Percentiles rank a stretch among this genome's conserved stretches.
Evolutionary conservation across 2,329 filamentous ascomycete genomes (phyloP).

Genomic region (Fusarium fujikuroi): DNA sequence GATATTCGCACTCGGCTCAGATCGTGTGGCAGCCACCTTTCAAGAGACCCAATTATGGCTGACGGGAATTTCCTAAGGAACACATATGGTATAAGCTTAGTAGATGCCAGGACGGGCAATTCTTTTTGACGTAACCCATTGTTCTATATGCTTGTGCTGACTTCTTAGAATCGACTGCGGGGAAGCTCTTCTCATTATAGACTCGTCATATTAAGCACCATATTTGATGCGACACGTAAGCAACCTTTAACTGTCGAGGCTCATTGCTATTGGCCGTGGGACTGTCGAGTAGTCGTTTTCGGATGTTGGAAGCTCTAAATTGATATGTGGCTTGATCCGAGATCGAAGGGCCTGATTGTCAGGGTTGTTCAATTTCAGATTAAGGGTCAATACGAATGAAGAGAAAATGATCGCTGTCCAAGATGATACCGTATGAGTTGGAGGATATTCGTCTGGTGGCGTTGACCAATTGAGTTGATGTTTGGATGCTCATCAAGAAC

Average conservation of each 20-base stretch:
- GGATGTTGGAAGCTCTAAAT: neutral
- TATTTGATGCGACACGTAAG: neutral
- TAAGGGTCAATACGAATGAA: neutral
- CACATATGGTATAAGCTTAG: neutral
- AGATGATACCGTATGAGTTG: rapidly evolving
- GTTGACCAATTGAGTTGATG: neutral
- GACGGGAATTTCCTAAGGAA: neutral
- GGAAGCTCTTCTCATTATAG: neutral
- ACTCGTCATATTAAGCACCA: neutral
- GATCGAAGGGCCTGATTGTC: neutral
- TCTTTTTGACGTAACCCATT: too few species aligned
- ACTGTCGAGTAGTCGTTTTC: too few species aligned
- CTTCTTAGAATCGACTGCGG: neutral
- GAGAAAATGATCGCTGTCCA: rapidly evolving
- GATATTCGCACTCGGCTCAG: neutral
- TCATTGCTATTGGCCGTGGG: rapidly evolving
- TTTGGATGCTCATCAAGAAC: neutral
- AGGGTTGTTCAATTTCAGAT: rapidly evolving
- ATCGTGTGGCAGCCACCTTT: neutral
- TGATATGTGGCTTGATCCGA: neutral
- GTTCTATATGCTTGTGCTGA: neutral
- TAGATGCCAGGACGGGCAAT: neutral
- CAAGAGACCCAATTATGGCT: too few species aligned
- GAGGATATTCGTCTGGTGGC: neutral
- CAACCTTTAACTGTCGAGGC: too few species aligned